Conservation (phyloP, 768 basidiomycete species). For the Trametes gibbosa region DNA sequence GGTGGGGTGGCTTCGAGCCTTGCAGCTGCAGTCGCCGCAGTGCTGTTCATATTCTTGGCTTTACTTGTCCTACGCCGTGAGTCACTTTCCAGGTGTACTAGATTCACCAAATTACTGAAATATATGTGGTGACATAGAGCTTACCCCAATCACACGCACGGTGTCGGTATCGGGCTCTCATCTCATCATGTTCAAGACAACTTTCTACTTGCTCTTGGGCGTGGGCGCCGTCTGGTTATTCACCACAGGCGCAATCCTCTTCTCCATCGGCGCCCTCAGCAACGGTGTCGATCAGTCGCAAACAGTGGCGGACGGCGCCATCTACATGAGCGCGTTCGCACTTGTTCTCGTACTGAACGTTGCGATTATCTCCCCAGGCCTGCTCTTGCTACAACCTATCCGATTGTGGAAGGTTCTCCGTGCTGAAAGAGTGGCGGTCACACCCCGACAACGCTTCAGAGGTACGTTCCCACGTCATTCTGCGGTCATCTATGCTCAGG, state of each 20-base stretch:
- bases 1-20: conserved; percentile 67
- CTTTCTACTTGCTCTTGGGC: conserved; percentile 55
- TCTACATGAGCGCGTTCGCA: conserved; percentile 66
- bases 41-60: conserved; percentile 56
- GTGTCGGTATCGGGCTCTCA: conserved; percentile 64
- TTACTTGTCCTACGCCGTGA: conserved; percentile 54
- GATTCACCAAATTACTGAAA: too few species aligned
- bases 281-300: conserved; percentile 32
- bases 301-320: conserved; percentile 63
- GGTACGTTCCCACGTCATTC: conserved; percentile 42
- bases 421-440: conserved; percentile 58
- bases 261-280: conserved; percentile 59
- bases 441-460: conserved; percentile 77
- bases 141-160: conserved; percentile 51
- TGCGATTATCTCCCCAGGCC: conserved; percentile 67
- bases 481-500: background rate
- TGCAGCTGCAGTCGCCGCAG: conserved; percentile 61
- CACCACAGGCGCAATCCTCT: conserved; percentile 66
- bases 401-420: conserved; percentile 56
- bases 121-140: conserved; percentile 36
- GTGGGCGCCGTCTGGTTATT: conserved; percentile 62
- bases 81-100: too few species aligned
- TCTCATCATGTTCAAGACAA: conserved; percentile 58
- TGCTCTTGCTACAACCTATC: conserved; percentile 70
- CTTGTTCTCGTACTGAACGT: conserved; percentile 58